Percentiles rank a stretch among this genome's conserved stretches.
Evolutionary conservation across 441 rosid species (phyloP).

Genomic region (Sinapis alba): DNA sequence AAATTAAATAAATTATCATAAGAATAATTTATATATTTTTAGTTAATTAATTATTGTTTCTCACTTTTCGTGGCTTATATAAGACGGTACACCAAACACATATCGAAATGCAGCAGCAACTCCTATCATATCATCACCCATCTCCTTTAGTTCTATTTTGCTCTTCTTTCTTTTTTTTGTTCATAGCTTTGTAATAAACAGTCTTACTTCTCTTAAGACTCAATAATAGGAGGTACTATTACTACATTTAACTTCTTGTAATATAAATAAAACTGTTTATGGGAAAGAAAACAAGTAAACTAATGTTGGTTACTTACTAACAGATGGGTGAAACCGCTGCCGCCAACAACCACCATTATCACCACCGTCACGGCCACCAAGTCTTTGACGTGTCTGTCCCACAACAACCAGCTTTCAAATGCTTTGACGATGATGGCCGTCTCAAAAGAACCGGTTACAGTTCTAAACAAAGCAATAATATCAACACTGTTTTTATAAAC

Average conservation of each 20-base stretch:
- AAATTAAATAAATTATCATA: conserved; percentile 26
- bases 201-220: conserved; percentile 27
- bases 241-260: conserved; percentile 14
- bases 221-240: conserved; percentile 36
- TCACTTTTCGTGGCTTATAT: conserved; percentile 32
- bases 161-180: conserved; percentile 30
- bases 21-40: neutral
- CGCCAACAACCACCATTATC: conserved; percentile 39
- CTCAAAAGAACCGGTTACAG: conserved; percentile 70
- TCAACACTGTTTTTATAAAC: neutral
- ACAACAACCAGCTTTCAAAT: conserved; percentile 51
- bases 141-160: conserved; percentile 30
- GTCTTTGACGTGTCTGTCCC: conserved; percentile 41
- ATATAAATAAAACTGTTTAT: neutral
- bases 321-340: conserved; percentile 61
- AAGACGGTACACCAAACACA: conserved; percentile 26
- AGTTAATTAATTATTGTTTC: neutral
- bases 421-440: conserved; percentile 83
- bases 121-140: conserved; percentile 31
- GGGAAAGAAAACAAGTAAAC: neutral
- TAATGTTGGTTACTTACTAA: neutral
- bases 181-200: conserved; percentile 32
- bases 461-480: neutral
- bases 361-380: conserved; percentile 41
- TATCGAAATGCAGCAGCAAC: conserved; percentile 36